Percentiles rank a stretch among this genome's conserved stretches.
phyloP scores from a whole-genome alignment of 179 eudicot species.

The Monotropa hypopitys region DNA sequence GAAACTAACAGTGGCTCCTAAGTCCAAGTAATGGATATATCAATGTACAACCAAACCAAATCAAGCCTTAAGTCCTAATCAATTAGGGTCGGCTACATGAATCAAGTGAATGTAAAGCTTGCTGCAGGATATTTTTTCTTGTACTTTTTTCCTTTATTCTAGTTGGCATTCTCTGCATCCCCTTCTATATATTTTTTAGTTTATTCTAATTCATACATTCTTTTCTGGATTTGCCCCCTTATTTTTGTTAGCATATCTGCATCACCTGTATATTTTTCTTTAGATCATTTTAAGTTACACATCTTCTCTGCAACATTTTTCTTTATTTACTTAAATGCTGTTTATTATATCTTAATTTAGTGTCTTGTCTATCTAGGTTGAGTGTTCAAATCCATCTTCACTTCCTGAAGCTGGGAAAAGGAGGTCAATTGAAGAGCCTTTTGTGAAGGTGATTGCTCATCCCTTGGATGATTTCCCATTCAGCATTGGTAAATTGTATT shows the following conservation, averaged over 20 bases:
- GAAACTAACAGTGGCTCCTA: too few relatives aligned
- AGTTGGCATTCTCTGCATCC: not conserved
- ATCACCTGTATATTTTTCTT: not conserved
- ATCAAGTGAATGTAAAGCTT: too few relatives aligned
- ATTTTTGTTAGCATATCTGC: not conserved
- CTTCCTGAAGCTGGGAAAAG: slow-evolving; percentile 90
- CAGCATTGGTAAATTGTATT: not conserved
- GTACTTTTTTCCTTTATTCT: not conserved
- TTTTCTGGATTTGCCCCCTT: not conserved
- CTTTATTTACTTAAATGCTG: not conserved
- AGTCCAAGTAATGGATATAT: too few relatives aligned
- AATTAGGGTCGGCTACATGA: too few relatives aligned
- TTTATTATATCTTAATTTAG: not conserved
- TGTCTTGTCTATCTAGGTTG: slow-evolving; percentile 41
- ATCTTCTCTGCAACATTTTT: not conserved
- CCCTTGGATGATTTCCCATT: slow-evolving; percentile 1
- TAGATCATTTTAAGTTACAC: not conserved
- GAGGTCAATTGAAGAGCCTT: slow-evolving; percentile 84
- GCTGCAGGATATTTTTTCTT: not conserved
- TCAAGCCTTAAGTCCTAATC: too few relatives aligned
- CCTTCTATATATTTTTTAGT: not conserved
- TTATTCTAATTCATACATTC: too few relatives aligned
- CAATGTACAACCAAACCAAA: too few relatives aligned
- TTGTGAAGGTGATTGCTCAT: slow-evolving; percentile 52
- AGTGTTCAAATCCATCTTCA: slow-evolving; percentile 85